phyloP scores from a whole-genome alignment of 2,329 filamentous ascomycete species.

The Cryphonectria parasitica region DNA sequence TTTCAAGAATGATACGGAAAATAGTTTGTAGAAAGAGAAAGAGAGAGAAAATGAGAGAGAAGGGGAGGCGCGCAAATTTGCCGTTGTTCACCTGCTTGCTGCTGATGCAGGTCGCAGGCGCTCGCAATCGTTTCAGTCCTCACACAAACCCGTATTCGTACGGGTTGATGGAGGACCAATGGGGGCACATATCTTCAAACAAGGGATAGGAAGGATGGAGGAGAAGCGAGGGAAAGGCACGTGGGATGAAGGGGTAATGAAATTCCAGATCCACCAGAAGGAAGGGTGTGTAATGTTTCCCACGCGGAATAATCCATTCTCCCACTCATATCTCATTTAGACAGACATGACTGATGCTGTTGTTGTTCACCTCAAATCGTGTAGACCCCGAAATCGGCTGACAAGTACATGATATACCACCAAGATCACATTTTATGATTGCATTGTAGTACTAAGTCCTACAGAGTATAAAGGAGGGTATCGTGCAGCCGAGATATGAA shows the following conservation, averaged over 20 bases:
- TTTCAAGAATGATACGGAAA: background rate
- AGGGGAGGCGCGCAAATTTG: background rate
- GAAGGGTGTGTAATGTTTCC: background rate
- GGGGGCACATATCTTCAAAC: background rate
- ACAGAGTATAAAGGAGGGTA: slow-evolving; percentile 1
- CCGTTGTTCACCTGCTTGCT: background rate
- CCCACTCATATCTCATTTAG: background rate
- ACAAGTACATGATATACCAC: too few relatives aligned
- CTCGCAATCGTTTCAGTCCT: background rate
- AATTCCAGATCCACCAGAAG: too few relatives aligned
- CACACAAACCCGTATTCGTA: slow-evolving; percentile 2
- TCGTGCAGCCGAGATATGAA: background rate
- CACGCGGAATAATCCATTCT: background rate
- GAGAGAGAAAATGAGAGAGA: background rate
- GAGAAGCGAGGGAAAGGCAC: too few relatives aligned
- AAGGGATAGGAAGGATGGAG: background rate
- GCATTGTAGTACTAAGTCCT: background rate
- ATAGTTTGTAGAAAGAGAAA: background rate
- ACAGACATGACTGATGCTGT: too few relatives aligned
- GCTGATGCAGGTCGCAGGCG: background rate
- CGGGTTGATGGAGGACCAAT: background rate
- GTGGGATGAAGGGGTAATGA: background rate
- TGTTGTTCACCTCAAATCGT: background rate
- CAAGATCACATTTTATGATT: background rate
- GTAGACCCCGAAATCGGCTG: too few relatives aligned